A percentile compares a stretch with the other conserved stretches of the same genome.
phyloP scores from a whole-genome alignment of 257 asterid species.

The Gardenia jasminoides region DNA sequence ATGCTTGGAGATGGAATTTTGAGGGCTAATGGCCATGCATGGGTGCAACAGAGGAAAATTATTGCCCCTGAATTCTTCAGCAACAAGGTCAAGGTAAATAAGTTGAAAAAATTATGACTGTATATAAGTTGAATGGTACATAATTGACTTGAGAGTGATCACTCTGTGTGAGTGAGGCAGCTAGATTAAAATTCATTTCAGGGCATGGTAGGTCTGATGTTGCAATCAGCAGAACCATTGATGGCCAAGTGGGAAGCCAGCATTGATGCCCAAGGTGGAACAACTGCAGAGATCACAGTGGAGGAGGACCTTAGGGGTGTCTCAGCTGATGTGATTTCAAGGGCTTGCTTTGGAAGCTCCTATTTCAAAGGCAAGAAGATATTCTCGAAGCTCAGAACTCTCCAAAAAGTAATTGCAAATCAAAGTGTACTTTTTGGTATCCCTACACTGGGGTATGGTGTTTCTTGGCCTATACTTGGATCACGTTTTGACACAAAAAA shows the following conservation, averaged over 20 bases:
- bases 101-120: neutral
- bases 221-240: conserved; percentile 54
- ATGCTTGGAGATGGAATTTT: conserved; percentile 86
- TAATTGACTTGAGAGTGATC: too few relatives aligned
- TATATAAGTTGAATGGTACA: neutral
- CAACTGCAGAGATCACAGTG: conserved; percentile 51
- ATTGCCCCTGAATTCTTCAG: conserved; percentile 76
- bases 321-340: conserved; percentile 80
- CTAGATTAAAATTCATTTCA: conserved; percentile 21
- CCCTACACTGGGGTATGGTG: conserved; percentile 46
- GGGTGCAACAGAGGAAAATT: conserved; percentile 82
- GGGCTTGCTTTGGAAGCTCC: conserved; percentile 85
- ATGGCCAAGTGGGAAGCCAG: conserved; percentile 52
- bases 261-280: conserved; percentile 39
- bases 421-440: conserved; percentile 60
- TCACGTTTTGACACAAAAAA: neutral
- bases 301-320: conserved; percentile 66
- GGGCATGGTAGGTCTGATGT: conserved; percentile 78
- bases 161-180: neutral
- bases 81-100: conserved; percentile 79
- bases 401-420: conserved; percentile 54
- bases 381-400: conserved; percentile 74
- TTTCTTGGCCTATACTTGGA: neutral
- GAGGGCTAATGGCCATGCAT: conserved; percentile 72
- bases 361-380: conserved; percentile 63